Base-by-base conservation (phyloP, 345 rosid genomes). In the Gynandropsis gynandra region DNA sequence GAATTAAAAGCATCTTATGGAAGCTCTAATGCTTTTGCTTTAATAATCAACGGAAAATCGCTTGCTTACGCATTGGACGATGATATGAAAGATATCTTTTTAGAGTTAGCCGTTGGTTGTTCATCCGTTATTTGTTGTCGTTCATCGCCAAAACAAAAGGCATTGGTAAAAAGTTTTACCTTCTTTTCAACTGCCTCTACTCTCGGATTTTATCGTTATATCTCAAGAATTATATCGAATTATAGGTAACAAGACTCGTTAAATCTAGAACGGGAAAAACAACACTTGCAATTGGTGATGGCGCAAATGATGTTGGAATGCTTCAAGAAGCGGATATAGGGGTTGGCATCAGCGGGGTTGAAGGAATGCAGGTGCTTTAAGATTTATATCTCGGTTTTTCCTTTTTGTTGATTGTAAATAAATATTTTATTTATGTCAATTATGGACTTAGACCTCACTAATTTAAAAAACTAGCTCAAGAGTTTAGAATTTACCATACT, bases 251-350 rank as follows among this genome's bases (percentile, higher is more conserved):
- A 1, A 78, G 87, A 72, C 66, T 90, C 44, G 98, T 90, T 58
- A 90, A 89, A 76, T 56, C 72, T 18, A 94, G 90, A 61, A 86
- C 80, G 7, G 74, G 83, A 55, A 86, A 73, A 65, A 84, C 94
- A 10, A 90, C 95, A 3, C 72, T 90, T 46, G 98, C 90, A 7
- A 80, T 90, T 19, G 98, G 98, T 42, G 98, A 90, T 71, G 98
- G 98, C 37, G 98, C 98, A 13, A 90, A 90, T 64, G 98, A 90
- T 59, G 98, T 90, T 43, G 98, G 98, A 45, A 90, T 90, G 98
- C 98, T 90, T 56, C 98, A 87, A 61, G 98, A 90, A 72, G 98
- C 98, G 49, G 98, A 90, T 60, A 78, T 90, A 34, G 98, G 98
- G 33, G 42, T 90, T 32, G 98, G 98, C 37, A 90, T 90, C 44